A percentile compares a stretch with the other conserved stretches of the same genome.
These are phyloP conservation scores for Mortierella hygrophila DNA, from an alignment of 192 early-diverging fungal species.

Conservation along the genomic window DNA sequence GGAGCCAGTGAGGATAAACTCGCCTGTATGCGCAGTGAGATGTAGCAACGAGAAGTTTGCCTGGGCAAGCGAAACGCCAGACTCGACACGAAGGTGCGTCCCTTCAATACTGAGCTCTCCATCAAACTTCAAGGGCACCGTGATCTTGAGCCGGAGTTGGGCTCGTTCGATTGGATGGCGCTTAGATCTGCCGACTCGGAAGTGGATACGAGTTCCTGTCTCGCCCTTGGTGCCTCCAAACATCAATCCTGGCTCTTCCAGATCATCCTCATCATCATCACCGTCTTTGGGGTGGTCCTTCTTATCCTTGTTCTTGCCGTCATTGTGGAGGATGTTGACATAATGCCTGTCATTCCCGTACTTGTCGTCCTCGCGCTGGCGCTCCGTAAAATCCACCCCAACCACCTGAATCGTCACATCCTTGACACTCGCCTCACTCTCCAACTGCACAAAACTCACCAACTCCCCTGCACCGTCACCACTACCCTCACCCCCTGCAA, in stretches of 20 bases:
- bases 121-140: neutral
- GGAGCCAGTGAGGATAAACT: neutral
- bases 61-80: neutral
- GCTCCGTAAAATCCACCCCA: neutral
- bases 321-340: too few relatives aligned
- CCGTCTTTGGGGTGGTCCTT: neutral
- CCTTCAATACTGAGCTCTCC: neutral
- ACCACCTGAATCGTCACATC: neutral
- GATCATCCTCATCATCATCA: neutral
- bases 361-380: neutral
- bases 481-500: neutral
- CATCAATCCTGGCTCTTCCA: neutral
- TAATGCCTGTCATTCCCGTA: too few relatives aligned
- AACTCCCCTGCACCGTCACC: neutral
- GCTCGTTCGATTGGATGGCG: neutral
- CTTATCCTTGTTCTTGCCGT: too few relatives aligned
- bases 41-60: neutral
- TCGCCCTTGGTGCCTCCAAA: neutral
- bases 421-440: neutral
- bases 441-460: slow-evolving; percentile 8
- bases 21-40: neutral
- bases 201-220: neutral
- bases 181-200: neutral
- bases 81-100: neutral
- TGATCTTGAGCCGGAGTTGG: neutral